Percentiles rank a stretch among this genome's conserved stretches.
These are phyloP conservation scores for Alternaria triticina DNA, from an alignment of 2,329 filamentous ascomycete genomes.

Conservation along the genomic window DNA sequence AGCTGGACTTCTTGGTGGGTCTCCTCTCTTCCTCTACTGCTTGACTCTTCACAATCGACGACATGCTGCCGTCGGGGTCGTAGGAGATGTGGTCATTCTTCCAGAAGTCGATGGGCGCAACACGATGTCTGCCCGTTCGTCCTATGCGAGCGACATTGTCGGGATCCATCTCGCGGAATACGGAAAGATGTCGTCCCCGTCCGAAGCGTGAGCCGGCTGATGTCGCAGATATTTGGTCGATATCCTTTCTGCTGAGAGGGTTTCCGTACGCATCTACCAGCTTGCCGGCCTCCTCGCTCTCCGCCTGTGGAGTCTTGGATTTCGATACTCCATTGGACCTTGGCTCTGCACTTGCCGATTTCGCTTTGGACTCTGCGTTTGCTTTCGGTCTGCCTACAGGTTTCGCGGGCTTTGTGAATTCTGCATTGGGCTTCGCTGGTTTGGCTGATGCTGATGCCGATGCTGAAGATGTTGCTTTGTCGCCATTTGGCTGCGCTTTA, in stretches of 20 bases:
- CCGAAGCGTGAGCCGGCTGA: constrained; percentile 41
- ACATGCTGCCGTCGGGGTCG: constrained; percentile 71
- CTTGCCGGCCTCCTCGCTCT: constrained; percentile 30
- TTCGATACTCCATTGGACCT: constrained; percentile 18
- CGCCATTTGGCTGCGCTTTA: constrained; percentile 22
- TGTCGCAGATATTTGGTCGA: constrained; percentile 43
- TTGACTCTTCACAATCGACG: constrained; percentile 78
- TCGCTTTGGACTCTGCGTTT: constrained; percentile 23
- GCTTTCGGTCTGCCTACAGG: constrained; percentile 30
- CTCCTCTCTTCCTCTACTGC: constrained; percentile 56
- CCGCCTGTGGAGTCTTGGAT: constrained; percentile 3
- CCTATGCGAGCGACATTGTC: constrained; percentile 34
- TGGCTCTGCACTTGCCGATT: constrained; percentile 19
- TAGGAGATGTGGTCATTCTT: constrained; percentile 80
- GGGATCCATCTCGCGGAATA: constrained; percentile 43
- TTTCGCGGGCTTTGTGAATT: constrained; percentile 38
- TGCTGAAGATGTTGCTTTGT: constrained; percentile 12
- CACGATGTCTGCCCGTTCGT: constrained; percentile 78
- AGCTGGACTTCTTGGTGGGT: constrained; percentile 38
- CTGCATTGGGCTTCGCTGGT: constrained; percentile 18
- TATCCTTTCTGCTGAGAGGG: constrained; percentile 39
- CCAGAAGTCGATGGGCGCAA: constrained; percentile 84
- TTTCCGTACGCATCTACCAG: constrained; percentile 42
- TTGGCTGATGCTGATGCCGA: constrained; percentile 10
- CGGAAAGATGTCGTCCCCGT: constrained; percentile 43